Evolutionary conservation across 2,329 filamentous ascomycete genomes (phyloP).

Genomic region (Acrodontium crateriforme): DNA sequence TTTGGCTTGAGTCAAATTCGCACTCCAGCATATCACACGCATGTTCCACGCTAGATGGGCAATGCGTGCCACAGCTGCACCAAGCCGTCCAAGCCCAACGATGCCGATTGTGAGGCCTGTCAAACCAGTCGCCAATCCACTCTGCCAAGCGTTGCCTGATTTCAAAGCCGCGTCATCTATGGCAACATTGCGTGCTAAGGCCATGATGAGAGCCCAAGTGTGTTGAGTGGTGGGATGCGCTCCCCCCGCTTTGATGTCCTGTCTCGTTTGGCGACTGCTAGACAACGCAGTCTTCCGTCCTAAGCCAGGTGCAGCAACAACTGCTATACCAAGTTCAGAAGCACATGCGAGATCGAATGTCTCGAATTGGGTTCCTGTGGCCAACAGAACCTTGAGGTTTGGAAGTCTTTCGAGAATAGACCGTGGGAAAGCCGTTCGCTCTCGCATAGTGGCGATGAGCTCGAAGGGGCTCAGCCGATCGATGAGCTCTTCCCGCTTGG

Average conservation of each 20-base stretch:
- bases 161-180: conserved; percentile 50
- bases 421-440: conserved; percentile 60
- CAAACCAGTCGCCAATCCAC: conserved; percentile 46
- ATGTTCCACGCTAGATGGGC: conserved; percentile 61
- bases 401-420: conserved; percentile 51
- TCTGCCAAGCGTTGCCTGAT: conserved; percentile 50
- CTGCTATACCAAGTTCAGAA: conserved; percentile 41
- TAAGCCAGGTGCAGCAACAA: conserved; percentile 41
- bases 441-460: conserved; percentile 63
- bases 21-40: conserved; percentile 64
- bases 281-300: conserved; percentile 33
- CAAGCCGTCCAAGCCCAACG: conserved; percentile 59
- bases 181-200: conserved; percentile 52
- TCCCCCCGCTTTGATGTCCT: conserved; percentile 17
- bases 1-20: conserved; percentile 57
- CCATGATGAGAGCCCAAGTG: conserved; percentile 50
- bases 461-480: conserved; percentile 53
- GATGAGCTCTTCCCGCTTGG: conserved; percentile 42
- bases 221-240: conserved; percentile 53
- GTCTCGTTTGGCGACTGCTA: conserved; percentile 10
- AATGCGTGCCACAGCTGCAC: conserved; percentile 52
- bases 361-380: conserved; percentile 54
- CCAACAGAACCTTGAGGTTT: conserved; percentile 59
- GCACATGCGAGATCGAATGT: conserved; percentile 52
- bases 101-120: conserved; percentile 54